Conservation (phyloP, 495 filamentous ascomycete species). For the Neurospora discreta region DNA sequence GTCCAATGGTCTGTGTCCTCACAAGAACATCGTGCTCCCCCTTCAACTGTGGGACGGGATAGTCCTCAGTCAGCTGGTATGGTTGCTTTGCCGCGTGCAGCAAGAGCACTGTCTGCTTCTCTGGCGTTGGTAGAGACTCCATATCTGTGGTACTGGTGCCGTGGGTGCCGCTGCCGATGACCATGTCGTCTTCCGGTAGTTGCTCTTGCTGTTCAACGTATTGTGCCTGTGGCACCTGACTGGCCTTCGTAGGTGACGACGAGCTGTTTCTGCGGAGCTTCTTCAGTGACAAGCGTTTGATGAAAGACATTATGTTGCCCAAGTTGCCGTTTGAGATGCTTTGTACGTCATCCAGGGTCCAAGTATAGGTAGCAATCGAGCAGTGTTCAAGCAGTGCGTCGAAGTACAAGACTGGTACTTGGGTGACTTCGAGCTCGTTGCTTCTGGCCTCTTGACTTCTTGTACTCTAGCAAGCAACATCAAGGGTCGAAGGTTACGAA, state of each 20-base stretch:
- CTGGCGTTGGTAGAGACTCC: neutral
- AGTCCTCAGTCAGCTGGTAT: constrained; percentile 30
- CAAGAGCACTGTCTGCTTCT: constrained; percentile 32
- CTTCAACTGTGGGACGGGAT: constrained; percentile 34
- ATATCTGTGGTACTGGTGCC: neutral
- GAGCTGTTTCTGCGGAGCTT: constrained; percentile 1
- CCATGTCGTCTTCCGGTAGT: neutral
- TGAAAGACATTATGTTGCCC: constrained; percentile 8
- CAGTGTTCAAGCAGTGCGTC: neutral
- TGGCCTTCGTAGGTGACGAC: neutral
- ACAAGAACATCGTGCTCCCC: constrained; percentile 43
- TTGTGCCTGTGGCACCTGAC: neutral
- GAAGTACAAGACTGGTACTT: neutral
- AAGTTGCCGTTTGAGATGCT: neutral
- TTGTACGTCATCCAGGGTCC: neutral
- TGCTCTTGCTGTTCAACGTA: neutral
- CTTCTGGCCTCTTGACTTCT: neutral
- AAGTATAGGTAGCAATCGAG: neutral
- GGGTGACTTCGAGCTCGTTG: neutral
- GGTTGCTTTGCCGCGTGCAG: constrained; percentile 32
- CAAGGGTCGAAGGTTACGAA: neutral
- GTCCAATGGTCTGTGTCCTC: constrained; percentile 46
- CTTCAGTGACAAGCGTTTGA: constrained; percentile 13
- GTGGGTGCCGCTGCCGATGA: neutral
- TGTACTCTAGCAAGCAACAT: neutral